phyloP scores from a whole-genome alignment of 768 basidiomycete genomes.

The Trichaptum fuscoviolaceum region DNA sequence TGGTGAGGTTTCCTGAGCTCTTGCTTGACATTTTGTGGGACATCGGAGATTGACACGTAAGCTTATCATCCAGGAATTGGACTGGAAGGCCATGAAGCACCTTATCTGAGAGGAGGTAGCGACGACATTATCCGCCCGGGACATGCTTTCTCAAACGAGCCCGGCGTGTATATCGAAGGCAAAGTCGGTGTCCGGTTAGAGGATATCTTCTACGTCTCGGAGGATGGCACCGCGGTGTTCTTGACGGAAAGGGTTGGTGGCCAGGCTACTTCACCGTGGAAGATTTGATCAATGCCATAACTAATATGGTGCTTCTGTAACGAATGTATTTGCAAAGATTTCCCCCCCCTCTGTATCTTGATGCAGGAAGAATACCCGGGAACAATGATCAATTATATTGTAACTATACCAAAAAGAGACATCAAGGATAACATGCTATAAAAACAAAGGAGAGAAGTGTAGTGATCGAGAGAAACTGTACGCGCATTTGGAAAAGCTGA shows the following conservation, averaged over 20 bases:
- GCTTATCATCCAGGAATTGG: constrained; percentile 58
- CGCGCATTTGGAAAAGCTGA: not conserved
- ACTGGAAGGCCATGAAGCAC: constrained; percentile 75
- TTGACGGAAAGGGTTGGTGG: constrained; percentile 66
- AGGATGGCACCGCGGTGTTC: constrained; percentile 47
- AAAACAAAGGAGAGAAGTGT: not conserved
- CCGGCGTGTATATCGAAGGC: constrained; percentile 68
- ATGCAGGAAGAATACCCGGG: not conserved
- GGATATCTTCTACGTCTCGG: constrained; percentile 68
- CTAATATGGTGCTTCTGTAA: too few relatives aligned
- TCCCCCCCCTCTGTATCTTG: not conserved
- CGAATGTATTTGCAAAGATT: too few relatives aligned
- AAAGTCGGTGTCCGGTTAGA: constrained; percentile 77
- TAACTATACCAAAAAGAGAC: not conserved
- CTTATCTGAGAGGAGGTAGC: constrained; percentile 73
- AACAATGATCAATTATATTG: not conserved
- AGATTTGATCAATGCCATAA: constrained; percentile 21
- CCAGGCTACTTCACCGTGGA: constrained; percentile 36
- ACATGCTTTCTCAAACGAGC: constrained; percentile 80
- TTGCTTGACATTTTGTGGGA: not conserved
- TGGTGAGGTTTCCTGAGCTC: constrained; percentile 35
- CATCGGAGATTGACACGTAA: not conserved
- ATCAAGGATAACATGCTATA: not conserved
- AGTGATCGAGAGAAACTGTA: not conserved
- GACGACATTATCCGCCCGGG: constrained; percentile 51